These are phyloP conservation scores for Marchantia polymorpha DNA, from an alignment of 225 moss, liverwort and hornwort genomes.

Conservation along the genomic window DNA sequence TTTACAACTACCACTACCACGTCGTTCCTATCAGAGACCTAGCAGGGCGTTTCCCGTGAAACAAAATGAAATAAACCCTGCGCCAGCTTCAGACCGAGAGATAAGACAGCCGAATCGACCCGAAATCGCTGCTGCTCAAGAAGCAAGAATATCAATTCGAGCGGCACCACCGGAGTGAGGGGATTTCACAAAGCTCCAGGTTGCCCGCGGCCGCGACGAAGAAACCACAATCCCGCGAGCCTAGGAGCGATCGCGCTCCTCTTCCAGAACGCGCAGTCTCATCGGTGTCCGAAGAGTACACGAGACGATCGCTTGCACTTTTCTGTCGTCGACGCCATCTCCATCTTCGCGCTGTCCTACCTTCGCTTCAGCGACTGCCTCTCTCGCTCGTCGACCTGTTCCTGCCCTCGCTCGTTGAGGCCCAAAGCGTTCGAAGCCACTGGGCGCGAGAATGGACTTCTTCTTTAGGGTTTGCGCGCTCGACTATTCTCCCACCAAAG, in stretches of 20 bases:
- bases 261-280: neutral
- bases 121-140: too few species aligned
- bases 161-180: neutral
- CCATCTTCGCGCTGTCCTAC: neutral
- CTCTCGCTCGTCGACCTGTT: neutral
- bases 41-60: neutral
- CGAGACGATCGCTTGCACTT: neutral
- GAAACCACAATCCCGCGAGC: neutral
- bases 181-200: neutral
- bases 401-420: neutral
- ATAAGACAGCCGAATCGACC: too few species aligned
- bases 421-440: neutral
- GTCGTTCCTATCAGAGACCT: neutral
- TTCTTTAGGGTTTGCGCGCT: constrained; percentile 7
- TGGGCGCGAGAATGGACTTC: neutral
- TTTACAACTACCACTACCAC: neutral
- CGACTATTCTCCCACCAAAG: neutral
- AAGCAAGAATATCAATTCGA: neutral
- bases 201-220: neutral
- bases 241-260: too few species aligned
- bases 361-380: neutral
- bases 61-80: neutral
- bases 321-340: constrained; percentile 1
- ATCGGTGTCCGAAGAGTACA: neutral
- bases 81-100: neutral